A percentile compares a stretch with the other conserved stretches of the same genome.
phyloP scores from a whole-genome alignment of 2,329 filamentous ascomycete species.

The Dothideomycetes sp. region DNA sequence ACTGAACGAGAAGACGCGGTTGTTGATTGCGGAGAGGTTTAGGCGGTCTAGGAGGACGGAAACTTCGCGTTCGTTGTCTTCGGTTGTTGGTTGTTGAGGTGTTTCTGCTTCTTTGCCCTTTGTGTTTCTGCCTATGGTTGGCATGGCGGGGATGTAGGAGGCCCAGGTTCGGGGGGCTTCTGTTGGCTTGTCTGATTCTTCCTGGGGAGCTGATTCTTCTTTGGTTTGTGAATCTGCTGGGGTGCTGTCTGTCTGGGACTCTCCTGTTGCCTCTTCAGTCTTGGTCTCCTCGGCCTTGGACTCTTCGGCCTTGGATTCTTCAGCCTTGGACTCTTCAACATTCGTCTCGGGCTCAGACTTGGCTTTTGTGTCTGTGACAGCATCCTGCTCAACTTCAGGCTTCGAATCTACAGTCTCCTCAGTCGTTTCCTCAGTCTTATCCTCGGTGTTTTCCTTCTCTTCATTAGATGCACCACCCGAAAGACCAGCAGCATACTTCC shows the following conservation, averaged over 20 bases:
- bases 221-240: neutral
- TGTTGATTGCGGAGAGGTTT: conserved; percentile 74
- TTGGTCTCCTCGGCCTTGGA: neutral
- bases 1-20: conserved; percentile 76
- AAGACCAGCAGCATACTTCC: too few relatives aligned
- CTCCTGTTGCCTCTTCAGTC: neutral
- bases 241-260: neutral
- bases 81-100: conserved; percentile 29
- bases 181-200: neutral
- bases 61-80: conserved; percentile 62
- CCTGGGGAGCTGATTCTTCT: neutral
- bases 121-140: conserved; percentile 1
- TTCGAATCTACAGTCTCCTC: conserved; percentile 17
- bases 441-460: conserved; percentile 20
- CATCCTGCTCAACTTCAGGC: neutral
- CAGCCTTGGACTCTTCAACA: neutral
- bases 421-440: neutral
- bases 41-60: conserved; percentile 71
- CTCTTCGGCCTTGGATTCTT: conserved; percentile 28
- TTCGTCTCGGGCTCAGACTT: neutral
- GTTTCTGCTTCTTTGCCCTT: conserved; percentile 19
- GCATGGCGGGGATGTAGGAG: conserved; percentile 12
- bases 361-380: neutral
- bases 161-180: conserved; percentile 9
- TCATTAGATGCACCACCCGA: conserved; percentile 19